Base-by-base conservation (phyloP, 2,329 filamentous ascomycete species). In the Arachnomyces sp. region DNA sequence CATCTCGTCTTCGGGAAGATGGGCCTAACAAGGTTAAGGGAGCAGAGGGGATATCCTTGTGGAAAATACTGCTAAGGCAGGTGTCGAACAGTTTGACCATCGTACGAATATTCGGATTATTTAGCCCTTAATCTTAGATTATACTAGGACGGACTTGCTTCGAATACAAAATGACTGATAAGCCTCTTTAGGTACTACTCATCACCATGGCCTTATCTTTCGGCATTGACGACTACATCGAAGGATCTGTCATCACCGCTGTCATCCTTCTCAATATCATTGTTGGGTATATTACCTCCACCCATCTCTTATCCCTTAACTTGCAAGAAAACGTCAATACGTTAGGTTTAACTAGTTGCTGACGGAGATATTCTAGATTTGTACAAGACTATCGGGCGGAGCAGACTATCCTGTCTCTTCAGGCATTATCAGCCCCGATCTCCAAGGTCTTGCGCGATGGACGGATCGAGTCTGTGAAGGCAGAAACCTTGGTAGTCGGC, bases 71-170 rank as follows among this genome's bases (percentile, higher is more conserved):
- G 66, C 63, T 86, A 65, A 82, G 81, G 57, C 82, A 86, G 68
- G 75, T 86, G 52, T 84, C 82, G 50, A 86, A 86, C 67, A 84
- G 81, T 67, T 69, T 86, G 64, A 86, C 82, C 48, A 71, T 83
- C 58, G 80, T 72, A 63, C 52, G 65, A 42, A 36, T 38, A 36
- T 29, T 37, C 28, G n/a, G n/a, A n/a, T n/a, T n/a, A 36, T 44
- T 29, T 8, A 8, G 3, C 5, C 11, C 29, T 46, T 50, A 42
- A 34, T 17, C 9, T 7, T 7, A n/a, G n/a, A n/a, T n/a, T n/a
- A n/a, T n/a, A n/a, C n/a, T n/a, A n/a, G n/a, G n/a, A n/a, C n/a
- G n/a, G n/a, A n/a, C n/a, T n/a, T n/a, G n/a, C n/a, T n/a, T n/a
- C 30, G 38, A 36, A 34, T 42, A 32, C 34, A 34, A 49, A 42